Evolutionary conservation across 176 grass and related monocot species (phyloP).

Genomic region (Dendrocalamus sinicus): DNA sequence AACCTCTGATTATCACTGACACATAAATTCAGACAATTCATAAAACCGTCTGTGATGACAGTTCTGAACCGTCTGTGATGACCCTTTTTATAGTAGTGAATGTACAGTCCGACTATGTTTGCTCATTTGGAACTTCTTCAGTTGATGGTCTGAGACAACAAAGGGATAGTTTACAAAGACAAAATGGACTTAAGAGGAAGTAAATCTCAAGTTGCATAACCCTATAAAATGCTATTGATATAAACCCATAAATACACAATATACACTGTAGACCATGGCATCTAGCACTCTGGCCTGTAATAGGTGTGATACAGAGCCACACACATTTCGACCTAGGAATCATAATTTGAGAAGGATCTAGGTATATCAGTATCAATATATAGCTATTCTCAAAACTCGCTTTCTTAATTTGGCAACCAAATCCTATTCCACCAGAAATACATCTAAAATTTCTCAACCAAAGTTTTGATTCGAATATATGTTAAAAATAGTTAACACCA

Average conservation of each 20-base stretch:
- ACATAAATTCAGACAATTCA: no score
- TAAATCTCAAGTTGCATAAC: slow-evolving; percentile 10
- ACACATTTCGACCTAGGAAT: background rate
- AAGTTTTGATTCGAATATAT: slow-evolving; percentile 9
- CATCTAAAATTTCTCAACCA: background rate
- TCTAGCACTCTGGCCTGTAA: background rate
- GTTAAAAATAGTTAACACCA: background rate
- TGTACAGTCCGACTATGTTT: no score
- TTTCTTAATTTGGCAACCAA: background rate
- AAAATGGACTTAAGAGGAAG: background rate
- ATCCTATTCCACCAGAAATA: background rate
- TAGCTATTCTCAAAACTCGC: background rate
- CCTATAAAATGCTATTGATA: slow-evolving; percentile 6
- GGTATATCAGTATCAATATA: background rate
- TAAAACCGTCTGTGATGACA: no score
- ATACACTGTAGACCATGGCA: background rate
- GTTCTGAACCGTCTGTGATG: no score
- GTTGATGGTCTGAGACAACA: background rate
- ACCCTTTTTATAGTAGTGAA: no score
- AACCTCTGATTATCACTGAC: no score
- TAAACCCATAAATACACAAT: background rate
- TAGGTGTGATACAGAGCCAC: background rate
- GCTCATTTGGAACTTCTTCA: no score
- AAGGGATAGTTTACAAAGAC: background rate
- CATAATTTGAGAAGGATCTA: background rate